These are phyloP conservation scores for Mortierella sp. DNA, from an alignment of 371 early-diverging fungal genomes.

Conservation along the genomic window DNA sequence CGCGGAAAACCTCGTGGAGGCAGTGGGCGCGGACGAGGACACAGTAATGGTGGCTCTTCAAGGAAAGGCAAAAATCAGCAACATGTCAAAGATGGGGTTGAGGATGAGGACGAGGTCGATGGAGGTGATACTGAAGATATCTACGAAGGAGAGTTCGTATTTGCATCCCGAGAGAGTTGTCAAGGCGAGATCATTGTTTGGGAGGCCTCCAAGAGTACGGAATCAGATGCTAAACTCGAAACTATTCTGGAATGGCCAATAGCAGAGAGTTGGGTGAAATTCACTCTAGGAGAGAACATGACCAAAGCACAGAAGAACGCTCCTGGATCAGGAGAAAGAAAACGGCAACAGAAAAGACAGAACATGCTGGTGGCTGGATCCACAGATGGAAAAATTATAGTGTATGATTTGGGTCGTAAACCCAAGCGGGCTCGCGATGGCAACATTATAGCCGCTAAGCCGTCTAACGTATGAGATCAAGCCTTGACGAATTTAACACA, in stretches of 20 bases:
- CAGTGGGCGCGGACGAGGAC: conserved; percentile 74
- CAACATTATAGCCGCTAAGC: conserved; percentile 44
- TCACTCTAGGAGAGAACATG: conserved; percentile 44
- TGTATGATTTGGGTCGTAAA: conserved; percentile 36
- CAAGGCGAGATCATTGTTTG: conserved; percentile 56
- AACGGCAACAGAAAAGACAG: conserved; percentile 12
- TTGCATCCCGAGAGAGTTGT: conserved; percentile 42
- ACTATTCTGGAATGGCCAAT: conserved; percentile 52
- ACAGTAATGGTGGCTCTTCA: conserved; percentile 28
- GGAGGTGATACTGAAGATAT: conserved; percentile 4
- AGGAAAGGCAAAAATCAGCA: conserved; percentile 47
- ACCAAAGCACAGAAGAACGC: neutral
- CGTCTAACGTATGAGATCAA: conserved; percentile 20
- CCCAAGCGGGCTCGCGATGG: conserved; percentile 28
- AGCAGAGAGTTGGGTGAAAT: conserved; percentile 47
- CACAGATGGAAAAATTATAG: conserved; percentile 28
- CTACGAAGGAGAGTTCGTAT: conserved; percentile 35
- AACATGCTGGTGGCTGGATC: conserved; percentile 42
- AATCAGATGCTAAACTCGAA: conserved; percentile 42
- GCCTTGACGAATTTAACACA: neutral
- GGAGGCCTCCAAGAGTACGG: conserved; percentile 44
- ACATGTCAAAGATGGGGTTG: conserved; percentile 30
- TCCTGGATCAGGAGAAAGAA: neutral
- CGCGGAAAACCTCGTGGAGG: conserved; percentile 3
- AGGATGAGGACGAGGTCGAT: neutral